Percentiles rank a stretch among this genome's conserved stretches.
phyloP scores from a whole-genome alignment of 2,329 filamentous ascomycete species.

The Aspergillus sojae region DNA sequence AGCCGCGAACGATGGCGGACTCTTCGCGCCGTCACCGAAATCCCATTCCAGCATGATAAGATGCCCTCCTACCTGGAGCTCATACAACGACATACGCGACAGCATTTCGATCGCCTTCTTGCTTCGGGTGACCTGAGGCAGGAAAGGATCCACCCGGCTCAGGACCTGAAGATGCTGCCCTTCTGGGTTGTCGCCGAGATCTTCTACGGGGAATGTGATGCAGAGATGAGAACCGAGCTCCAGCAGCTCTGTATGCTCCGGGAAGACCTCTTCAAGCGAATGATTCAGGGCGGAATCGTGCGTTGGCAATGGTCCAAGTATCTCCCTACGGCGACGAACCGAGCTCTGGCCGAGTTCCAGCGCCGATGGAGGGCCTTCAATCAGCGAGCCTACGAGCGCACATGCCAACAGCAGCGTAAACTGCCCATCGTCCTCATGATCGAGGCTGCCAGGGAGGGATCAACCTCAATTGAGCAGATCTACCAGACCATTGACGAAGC shows the following conservation, averaged over 20 bases:
- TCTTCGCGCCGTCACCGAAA: slow-evolving; percentile 6
- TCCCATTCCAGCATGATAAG: slow-evolving; percentile 2
- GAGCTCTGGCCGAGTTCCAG: slow-evolving; percentile 33
- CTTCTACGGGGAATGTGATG: slow-evolving; percentile 39
- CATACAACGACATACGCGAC: slow-evolving; percentile 6
- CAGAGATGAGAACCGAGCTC: slow-evolving; percentile 28
- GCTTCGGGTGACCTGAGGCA: no score
- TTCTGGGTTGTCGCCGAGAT: slow-evolving; percentile 44
- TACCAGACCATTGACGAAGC: slow-evolving; percentile 52
- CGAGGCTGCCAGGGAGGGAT: slow-evolving; percentile 17
- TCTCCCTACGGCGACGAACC: slow-evolving; percentile 21
- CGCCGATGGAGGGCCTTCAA: slow-evolving; percentile 41
- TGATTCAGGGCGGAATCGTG: slow-evolving; percentile 39
- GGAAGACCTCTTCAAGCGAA: slow-evolving; percentile 35
- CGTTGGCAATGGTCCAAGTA: slow-evolving; percentile 26
- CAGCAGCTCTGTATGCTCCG: slow-evolving; percentile 24
- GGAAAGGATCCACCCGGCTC: slow-evolving; percentile 23
- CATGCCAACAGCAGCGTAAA: not conserved
- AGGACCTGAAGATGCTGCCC: slow-evolving; percentile 38
- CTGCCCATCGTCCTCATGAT: slow-evolving; percentile 15
- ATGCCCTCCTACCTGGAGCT: not conserved
- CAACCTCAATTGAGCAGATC: slow-evolving; percentile 32
- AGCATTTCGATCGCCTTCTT: no score
- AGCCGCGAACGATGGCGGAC: slow-evolving; percentile 26
- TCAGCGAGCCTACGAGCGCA: slow-evolving; percentile 16